These are phyloP conservation scores for Rhododendron simsii DNA, from an alignment of 148 eudicot species.

Conservation along the genomic window DNA sequence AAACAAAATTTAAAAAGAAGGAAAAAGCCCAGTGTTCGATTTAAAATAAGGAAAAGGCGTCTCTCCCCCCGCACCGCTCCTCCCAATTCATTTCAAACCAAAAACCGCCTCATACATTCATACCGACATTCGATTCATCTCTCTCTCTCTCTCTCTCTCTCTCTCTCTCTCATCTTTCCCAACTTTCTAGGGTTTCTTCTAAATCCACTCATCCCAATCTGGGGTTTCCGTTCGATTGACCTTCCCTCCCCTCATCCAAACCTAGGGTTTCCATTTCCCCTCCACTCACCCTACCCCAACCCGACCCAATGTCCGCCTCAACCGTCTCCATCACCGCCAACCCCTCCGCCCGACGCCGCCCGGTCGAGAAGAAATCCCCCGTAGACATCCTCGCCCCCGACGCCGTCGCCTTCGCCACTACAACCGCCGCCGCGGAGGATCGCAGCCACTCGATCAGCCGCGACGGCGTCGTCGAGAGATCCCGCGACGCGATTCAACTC, in stretches of 20 bases:
- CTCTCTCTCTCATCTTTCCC: not conserved
- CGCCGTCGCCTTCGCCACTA: constrained; percentile 21
- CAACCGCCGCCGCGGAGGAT: constrained; percentile 24
- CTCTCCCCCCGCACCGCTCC: not conserved
- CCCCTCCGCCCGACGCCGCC: constrained; percentile 52
- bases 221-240: not conserved
- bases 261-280: not conserved
- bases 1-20: no score
- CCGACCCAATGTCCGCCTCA: constrained; percentile 63
- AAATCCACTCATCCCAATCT: not conserved
- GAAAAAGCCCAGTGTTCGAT: no score
- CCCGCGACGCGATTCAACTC: constrained; percentile 23
- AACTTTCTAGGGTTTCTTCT: not conserved
- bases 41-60: not conserved
- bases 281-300: not conserved
- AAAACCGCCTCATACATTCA: not conserved
- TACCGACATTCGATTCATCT: not conserved
- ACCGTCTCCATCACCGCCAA: constrained; percentile 72
- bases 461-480: constrained; percentile 44
- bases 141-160: not conserved
- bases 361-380: constrained; percentile 42
- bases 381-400: constrained; percentile 26
- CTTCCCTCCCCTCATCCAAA: not conserved
- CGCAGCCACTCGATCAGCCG: constrained; percentile 40
- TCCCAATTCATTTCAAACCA: not conserved